phyloP scores from a whole-genome alignment of 2,329 filamentous ascomycete genomes.

The Emmonsia crescens region DNA sequence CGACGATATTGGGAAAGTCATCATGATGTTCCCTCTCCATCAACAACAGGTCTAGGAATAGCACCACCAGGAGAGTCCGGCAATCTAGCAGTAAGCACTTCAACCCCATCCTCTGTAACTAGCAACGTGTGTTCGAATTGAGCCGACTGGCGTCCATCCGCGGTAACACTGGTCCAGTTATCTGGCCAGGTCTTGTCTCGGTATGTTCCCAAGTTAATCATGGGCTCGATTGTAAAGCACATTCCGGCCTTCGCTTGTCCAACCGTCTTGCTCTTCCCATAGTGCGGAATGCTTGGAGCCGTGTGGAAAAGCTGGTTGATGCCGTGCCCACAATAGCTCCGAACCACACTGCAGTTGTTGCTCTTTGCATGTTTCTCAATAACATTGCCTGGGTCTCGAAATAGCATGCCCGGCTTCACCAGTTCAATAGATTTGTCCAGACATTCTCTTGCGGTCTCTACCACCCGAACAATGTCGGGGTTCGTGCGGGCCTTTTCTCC shows the following conservation, averaged over 20 bases:
- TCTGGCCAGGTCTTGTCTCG: conserved; percentile 95
- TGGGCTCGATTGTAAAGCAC: conserved; percentile 98
- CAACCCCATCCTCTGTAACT: conserved; percentile 71
- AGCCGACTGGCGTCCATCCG: conserved; percentile 78
- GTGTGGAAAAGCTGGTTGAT: conserved; percentile 91
- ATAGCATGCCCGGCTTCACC: conserved; percentile 85
- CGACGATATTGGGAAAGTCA: background rate
- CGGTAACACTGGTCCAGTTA: conserved; percentile 93
- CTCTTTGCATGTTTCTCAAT: conserved; percentile 93
- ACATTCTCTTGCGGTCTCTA: conserved; percentile 81
- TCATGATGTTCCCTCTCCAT: conserved; percentile 10
- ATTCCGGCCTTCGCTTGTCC: conserved; percentile 90
- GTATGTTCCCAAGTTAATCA: conserved; percentile 89
- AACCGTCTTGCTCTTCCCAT: conserved; percentile 96
- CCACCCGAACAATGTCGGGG: conserved; percentile 76
- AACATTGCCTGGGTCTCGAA: conserved; percentile 84
- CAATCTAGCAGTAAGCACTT: conserved; percentile 65
- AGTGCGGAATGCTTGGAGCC: conserved; percentile 89
- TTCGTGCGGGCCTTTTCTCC: conserved; percentile 77
- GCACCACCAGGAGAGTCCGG: conserved; percentile 66
- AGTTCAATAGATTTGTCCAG: conserved; percentile 82
- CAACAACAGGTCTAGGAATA: conserved; percentile 44
- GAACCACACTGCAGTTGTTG: conserved; percentile 77
- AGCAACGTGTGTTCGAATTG: conserved; percentile 89
- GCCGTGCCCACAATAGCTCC: conserved; percentile 92